These are phyloP conservation scores for Colletotrichum spaethianum DNA, from an alignment of 2,329 filamentous ascomycete genomes.

Conservation along the genomic window DNA sequence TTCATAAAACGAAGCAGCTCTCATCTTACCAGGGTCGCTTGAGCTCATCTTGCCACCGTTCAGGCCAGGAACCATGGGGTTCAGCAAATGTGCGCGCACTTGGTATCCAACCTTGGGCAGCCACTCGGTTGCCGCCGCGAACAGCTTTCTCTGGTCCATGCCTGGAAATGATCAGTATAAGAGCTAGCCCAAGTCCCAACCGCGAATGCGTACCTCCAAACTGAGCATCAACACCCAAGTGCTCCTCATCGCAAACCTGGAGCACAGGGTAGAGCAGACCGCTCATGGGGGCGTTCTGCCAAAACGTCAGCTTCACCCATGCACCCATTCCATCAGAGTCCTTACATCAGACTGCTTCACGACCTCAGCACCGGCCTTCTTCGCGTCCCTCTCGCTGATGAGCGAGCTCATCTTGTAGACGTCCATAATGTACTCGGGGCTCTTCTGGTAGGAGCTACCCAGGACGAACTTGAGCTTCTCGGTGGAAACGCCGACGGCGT, in stretches of 20 bases:
- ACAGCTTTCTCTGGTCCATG: constrained; percentile 90
- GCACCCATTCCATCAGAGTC: not conserved
- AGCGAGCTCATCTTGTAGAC: constrained; percentile 81
- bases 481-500: constrained; percentile 83
- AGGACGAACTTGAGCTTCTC: constrained; percentile 87
- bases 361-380: constrained; percentile 92
- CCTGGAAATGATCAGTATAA: constrained; percentile 44
- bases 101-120: constrained; percentile 89
- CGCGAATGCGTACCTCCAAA: constrained; percentile 75
- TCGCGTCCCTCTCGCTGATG: constrained; percentile 84
- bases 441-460: constrained; percentile 86
- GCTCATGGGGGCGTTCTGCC: constrained; percentile 69
- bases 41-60: constrained; percentile 89
- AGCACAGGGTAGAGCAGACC: constrained; percentile 88
- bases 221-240: constrained; percentile 89
- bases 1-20: not conserved
- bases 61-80: constrained; percentile 91
- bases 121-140: constrained; percentile 86
- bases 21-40: constrained; percentile 71
- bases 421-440: constrained; percentile 85
- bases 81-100: constrained; percentile 74
- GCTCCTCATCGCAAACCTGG: constrained; percentile 91
- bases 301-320: constrained; percentile 10
- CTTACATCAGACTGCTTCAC: constrained; percentile 84
- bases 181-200: too few species aligned